Base-by-base conservation (phyloP, 345 rosid species). In the Eucalyptus camaldulensis region DNA sequence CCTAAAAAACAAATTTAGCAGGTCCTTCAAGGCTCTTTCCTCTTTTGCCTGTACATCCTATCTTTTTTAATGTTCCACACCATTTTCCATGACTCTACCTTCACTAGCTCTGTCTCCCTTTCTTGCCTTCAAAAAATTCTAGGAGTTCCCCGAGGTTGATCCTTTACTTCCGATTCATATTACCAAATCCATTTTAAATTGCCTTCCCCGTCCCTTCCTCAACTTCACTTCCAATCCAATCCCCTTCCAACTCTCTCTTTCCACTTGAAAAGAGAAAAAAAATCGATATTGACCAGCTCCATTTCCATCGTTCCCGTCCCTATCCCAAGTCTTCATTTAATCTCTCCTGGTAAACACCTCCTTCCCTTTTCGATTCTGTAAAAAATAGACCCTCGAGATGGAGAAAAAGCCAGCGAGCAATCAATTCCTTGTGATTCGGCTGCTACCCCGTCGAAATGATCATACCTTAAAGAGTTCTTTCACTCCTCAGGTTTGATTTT, bases 211-310 rank as follows among this genome's bases (percentile, higher is more conserved):
- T 13, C 53, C 22, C 87, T 7, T 88, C 87, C 24, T 45, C 88
- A 86, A 50, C 92, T 45, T 90, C 91, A 89, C 89, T 90, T 87
- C 90, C 90, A 89, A 89, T 87, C 90, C 85, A 88, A 83, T 44
- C 87, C 31, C 45, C 24, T 25, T 54, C n/a, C 7, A 49, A 10
- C 86, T 54, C 13, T 4, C 10, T 10, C 29, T 45, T 54, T 6
- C 31, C 37, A 24, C 1, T 15, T 2, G 11, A 67, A 67, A 31
- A 31, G 40, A 67, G 5, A 4, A 16, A n/a, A 4, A 16, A n/a
- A 62, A 67, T 31, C 5, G 12, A 31, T 16, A 15, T 67, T 6
- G 22, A 15, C 80, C 43, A 15, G 16, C 80, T 69, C 80, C 43
- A 8, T 33, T 69, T 69, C 43, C 10, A 69, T 33, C 12, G 6